Evolutionary conservation across 78 protist genomes (phyloP), one percentile per base, ranked within the genome.

Genomic region (Tieghemostelium lacteum): DNA sequence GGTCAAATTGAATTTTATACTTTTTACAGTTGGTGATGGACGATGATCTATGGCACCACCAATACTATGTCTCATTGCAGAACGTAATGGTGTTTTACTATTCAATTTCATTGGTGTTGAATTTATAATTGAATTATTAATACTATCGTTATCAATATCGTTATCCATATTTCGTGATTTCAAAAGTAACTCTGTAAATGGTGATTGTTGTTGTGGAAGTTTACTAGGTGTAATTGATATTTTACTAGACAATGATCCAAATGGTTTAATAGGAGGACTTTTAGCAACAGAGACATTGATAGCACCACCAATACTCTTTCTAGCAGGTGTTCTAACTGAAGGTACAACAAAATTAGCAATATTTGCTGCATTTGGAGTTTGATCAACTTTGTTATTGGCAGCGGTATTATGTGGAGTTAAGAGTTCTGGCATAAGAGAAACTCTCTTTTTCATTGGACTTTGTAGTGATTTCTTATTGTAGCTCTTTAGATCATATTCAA

Each of bases 401-500:
- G 0, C 36, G 20, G 20, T 28, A 36, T 12, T 33, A 69, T 0
- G 75, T 36, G 10, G 29, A 26, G 22, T 3, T 31, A 6, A 12
- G 3, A n/a, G 33, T 29, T n/a, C 42, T 29, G 34, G 34, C 26
- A 64, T 28, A 36, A 64, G 52, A 40, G 24, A 29, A 42, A 17
- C 6, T 24, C 22, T 67, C 49, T 1, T 8, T 65, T 75, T 40
- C 37, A 45, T 16, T 33, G 88, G 88, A 22, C 76, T 55, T 64
- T 87, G 93, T 19, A n/a, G 50, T 39, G 34, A 31, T 29, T 37
- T 49, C 42, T 50, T 70, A 6, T 28, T 45, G 26, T 63, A 58
- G 26, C 33, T 60, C 26, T 37, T 63, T 67, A 94, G 6, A 45
- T 93, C 95, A 29, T 49, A 93, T 66, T 93, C 93, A 8, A 95